phyloP scores from a whole-genome alignment of 192 early-diverging fungal genomes.

The Backusella westeae region DNA sequence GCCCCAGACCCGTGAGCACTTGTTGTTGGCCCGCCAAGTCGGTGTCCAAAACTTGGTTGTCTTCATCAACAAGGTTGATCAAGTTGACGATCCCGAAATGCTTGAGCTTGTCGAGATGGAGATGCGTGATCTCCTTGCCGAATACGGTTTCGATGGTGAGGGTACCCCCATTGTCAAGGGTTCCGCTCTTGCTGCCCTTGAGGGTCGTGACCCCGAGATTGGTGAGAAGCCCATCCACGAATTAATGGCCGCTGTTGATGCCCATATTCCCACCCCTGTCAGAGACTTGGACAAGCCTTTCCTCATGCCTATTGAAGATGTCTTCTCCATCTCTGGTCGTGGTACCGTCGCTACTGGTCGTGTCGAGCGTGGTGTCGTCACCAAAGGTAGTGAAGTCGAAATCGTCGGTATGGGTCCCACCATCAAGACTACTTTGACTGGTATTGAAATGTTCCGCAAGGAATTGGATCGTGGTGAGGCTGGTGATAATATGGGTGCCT shows the following conservation, averaged over 20 bases:
- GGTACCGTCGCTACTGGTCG: slow-evolving; percentile 96
- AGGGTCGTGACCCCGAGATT: slow-evolving; percentile 86
- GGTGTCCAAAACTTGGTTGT: slow-evolving; percentile 92
- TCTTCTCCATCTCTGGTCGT: slow-evolving; percentile 97
- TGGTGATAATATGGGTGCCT: slow-evolving; percentile 98
- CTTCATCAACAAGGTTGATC: slow-evolving; percentile 99
- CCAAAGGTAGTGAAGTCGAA: slow-evolving; percentile 95
- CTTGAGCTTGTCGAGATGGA: slow-evolving; percentile 99
- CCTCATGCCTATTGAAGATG: slow-evolving; percentile 98
- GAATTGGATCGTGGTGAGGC: slow-evolving; percentile 96
- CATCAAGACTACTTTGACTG: slow-evolving; percentile 93
- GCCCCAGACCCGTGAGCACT: slow-evolving; percentile 98
- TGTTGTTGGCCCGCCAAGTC: slow-evolving; percentile 94
- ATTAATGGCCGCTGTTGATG: slow-evolving; percentile 93
- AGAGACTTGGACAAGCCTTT: slow-evolving; percentile 98
- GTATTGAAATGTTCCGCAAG: slow-evolving; percentile 99
- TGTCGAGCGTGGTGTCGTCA: slow-evolving; percentile 90
- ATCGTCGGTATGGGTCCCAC: slow-evolving; percentile 91
- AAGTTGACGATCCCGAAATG: slow-evolving; percentile 95
- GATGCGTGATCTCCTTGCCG: slow-evolving; percentile 90
- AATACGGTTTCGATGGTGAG: slow-evolving; percentile 95
- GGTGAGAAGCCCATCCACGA: slow-evolving; percentile 86
- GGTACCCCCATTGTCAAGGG: slow-evolving; percentile 88
- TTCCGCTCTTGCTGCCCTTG: slow-evolving; percentile 93
- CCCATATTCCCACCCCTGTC: slow-evolving; percentile 85